A percentile compares a stretch with the other conserved stretches of the same genome.
phyloP scores from a whole-genome alignment of 2,329 filamentous ascomycete species.

The Hortaea sp. region DNA sequence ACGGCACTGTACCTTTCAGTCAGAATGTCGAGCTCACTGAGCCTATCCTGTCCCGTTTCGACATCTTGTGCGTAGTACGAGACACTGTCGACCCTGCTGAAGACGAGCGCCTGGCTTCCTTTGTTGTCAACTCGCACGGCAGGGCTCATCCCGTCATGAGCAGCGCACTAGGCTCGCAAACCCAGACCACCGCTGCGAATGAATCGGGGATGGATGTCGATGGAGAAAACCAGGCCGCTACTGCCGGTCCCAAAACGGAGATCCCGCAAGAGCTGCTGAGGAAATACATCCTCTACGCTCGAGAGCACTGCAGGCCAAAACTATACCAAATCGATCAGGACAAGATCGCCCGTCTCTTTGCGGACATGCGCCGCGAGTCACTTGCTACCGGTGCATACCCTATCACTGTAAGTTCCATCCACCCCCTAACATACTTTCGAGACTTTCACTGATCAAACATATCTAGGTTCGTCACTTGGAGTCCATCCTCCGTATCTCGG shows the following conservation, averaged over 20 bases:
- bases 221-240: conserved; percentile 34
- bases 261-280: conserved; percentile 84
- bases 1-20: conserved; percentile 89
- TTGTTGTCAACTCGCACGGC: conserved; percentile 90
- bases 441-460: not conserved
- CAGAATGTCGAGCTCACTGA: conserved; percentile 95
- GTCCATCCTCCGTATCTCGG: conserved; percentile 90
- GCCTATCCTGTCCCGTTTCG: conserved; percentile 94
- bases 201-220: conserved; percentile 53
- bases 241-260: conserved; percentile 47
- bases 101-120: conserved; percentile 85
- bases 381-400: conserved; percentile 92
- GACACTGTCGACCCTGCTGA: conserved; percentile 89
- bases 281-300: conserved; percentile 94
- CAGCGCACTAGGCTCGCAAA: conserved; percentile 22
- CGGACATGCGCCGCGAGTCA: conserved; percentile 89
- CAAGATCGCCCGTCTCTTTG: conserved; percentile 87
- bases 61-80: conserved; percentile 90
- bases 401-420: conserved; percentile 68
- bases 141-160: conserved; percentile 63
- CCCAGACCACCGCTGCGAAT: conserved; percentile 31
- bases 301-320: conserved; percentile 81
- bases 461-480: conserved; percentile 85
- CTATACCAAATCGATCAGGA: conserved; percentile 97
- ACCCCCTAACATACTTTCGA: not conserved